phyloP scores from a whole-genome alignment of 768 basidiomycete species.

The Steccherinum ochraceum region DNA sequence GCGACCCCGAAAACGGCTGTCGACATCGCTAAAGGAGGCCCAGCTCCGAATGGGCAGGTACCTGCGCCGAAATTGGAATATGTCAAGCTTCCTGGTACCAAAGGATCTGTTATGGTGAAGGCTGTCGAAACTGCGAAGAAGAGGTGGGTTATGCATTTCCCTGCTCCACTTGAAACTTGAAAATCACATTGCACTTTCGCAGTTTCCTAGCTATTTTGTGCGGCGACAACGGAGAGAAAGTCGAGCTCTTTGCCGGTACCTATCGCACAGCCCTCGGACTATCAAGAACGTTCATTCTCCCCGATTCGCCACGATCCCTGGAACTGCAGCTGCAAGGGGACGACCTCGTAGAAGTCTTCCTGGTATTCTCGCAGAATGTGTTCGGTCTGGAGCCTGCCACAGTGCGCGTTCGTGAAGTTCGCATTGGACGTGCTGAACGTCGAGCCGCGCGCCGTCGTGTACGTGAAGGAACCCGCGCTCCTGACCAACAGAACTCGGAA shows the following conservation, averaged over 20 bases:
- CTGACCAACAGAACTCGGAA: constrained; percentile 40
- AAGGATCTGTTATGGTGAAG: constrained; percentile 76
- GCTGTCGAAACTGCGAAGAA: constrained; percentile 87
- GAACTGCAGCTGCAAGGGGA: constrained; percentile 89
- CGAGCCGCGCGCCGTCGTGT: constrained; percentile 71
- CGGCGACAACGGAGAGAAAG: constrained; percentile 88
- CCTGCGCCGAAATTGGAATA: constrained; percentile 86
- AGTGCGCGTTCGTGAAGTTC: constrained; percentile 88
- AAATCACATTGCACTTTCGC: not conserved
- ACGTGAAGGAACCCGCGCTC: constrained; percentile 46
- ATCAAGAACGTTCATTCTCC: constrained; percentile 89
- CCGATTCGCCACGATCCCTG: constrained; percentile 82
- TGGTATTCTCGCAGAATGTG: constrained; percentile 87
- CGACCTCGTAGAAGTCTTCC: constrained; percentile 86
- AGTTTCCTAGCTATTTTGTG: constrained; percentile 92
- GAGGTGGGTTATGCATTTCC: constrained; percentile 64
- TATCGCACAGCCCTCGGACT: constrained; percentile 84
- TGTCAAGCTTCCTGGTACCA: constrained; percentile 88
- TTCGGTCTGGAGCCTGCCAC: constrained; percentile 92
- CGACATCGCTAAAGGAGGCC: constrained; percentile 23
- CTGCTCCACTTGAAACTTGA: not conserved
- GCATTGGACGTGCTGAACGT: constrained; percentile 84
- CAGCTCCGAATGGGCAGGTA: constrained; percentile 27
- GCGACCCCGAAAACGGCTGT: constrained; percentile 28
- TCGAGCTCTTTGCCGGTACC: constrained; percentile 89